Base-by-base conservation (phyloP, 139 green algal genomes). In the Chlorella vulgaris region DNA sequence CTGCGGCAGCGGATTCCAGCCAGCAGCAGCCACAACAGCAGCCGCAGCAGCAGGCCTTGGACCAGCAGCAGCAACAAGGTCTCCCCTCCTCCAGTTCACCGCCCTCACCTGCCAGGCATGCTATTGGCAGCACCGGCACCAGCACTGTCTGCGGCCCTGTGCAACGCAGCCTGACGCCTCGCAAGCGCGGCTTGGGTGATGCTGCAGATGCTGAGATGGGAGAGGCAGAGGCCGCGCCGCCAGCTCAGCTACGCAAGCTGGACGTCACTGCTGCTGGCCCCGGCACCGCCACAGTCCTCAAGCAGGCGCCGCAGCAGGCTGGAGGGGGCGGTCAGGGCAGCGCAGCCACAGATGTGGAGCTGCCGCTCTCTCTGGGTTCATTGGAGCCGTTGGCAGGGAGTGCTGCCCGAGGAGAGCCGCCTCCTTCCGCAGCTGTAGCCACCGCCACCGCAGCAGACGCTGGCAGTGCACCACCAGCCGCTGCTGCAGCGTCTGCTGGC, bases 341-440 rank as follows among this genome's bases (percentile, higher is more conserved):
- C 35, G 10, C 43, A 58, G 15, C 15, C 47, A 58, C 55, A 65
- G 55, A 5, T 8, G 55, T 28, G 31, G 19, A 19, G 31, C 50
- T 53, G 71, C 71, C 71, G 33, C 71, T 78, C 22, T 78, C 71
- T 22, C 33, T 78, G 6, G 71, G 71, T 15, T 58, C 47, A 58
- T 15, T 15, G 15, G 47, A 58, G 47, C 13, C 47, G 47, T 15
- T 58, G 13, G 13, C 10, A 58, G 47, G 13, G 47, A 58, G 13
- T 15, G 47, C 47, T 15, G 15, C 47, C 47, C 47, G 47, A 15
- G 47, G 47, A 58, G 47, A 58, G n/a, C n/a, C n/a, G n/a, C n/a
- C n/a, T n/a, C n/a, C n/a, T n/a, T n/a, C n/a, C n/a, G n/a, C n/a
- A n/a, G n/a, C n/a, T n/a, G n/a, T n/a, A n/a, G n/a, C 47, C 10